phyloP scores from a whole-genome alignment of 2,329 filamentous ascomycete species.

The Geosmithia putterillii region DNA sequence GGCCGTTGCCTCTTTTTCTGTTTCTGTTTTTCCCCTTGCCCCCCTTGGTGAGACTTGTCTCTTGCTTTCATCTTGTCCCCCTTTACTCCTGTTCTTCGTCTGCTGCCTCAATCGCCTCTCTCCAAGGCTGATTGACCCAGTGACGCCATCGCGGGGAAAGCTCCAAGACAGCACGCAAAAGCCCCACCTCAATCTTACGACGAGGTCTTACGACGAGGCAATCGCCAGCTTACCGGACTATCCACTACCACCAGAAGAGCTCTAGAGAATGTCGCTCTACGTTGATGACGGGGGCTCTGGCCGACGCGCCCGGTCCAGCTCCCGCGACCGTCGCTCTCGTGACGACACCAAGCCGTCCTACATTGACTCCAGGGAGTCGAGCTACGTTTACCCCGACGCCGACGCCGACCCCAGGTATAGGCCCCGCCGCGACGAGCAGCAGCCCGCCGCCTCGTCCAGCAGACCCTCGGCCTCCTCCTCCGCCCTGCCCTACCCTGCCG shows the following conservation, averaged over 20 bases:
- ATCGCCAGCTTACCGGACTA: too few species aligned
- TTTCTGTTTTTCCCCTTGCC: not conserved
- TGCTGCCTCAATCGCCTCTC: too few species aligned
- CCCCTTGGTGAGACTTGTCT: not conserved
- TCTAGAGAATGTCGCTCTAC: constrained; percentile 33
- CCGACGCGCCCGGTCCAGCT: constrained; percentile 34
- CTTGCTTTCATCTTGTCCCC: not conserved
- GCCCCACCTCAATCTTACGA: not conserved
- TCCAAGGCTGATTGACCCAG: not conserved
- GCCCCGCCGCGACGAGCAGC: constrained; percentile 14
- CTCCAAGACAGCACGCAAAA: too few species aligned
- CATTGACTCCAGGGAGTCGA: constrained; percentile 28
- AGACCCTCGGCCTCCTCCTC: constrained; percentile 12
- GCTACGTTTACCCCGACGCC: constrained; percentile 27
- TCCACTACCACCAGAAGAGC: not conserved
- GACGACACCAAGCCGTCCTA: constrained; percentile 13
- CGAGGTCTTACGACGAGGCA: too few species aligned
- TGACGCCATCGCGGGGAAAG: not conserved
- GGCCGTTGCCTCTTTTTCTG: not conserved
- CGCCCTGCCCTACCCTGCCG: constrained; percentile 24
- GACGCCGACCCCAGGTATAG: constrained; percentile 24
- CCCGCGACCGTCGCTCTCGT: constrained; percentile 21
- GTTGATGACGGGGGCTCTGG: constrained; percentile 28
- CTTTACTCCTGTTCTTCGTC: too few species aligned
- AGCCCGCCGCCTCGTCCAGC: constrained; percentile 14